These are phyloP conservation scores for Fragilaria crotonensis DNA, from an alignment of 108 stramenopile species.

Conservation along the genomic window DNA sequence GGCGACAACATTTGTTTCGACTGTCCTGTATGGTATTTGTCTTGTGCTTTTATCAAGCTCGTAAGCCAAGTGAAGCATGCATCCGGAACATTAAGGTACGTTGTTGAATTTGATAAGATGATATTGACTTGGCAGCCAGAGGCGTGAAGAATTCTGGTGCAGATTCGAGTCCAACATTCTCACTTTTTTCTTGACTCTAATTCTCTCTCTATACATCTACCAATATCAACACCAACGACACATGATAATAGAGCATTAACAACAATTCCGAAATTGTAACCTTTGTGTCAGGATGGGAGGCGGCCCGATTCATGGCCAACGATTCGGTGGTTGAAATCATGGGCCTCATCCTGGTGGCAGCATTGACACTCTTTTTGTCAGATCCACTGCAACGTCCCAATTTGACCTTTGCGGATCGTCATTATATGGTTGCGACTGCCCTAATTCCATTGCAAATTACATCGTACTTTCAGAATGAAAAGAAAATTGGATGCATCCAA, in stretches of 20 bases:
- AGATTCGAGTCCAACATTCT: no score
- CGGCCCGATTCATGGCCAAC: neutral
- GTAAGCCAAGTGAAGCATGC: neutral
- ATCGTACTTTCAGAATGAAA: neutral
- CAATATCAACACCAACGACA: neutral
- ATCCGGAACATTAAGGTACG: neutral
- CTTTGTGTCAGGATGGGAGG: neutral
- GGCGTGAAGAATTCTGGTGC: no score
- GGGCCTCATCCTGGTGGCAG: neutral
- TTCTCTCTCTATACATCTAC: neutral
- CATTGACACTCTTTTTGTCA: neutral
- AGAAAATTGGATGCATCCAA: neutral
- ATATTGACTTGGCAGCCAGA: neutral
- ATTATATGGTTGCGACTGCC: constrained; percentile 4
- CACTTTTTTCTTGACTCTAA: neutral
- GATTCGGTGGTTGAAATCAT: constrained; percentile 8
- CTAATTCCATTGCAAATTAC: constrained; percentile 5
- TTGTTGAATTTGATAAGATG: neutral
- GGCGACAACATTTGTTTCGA: constrained; percentile 9
- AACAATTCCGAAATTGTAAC: neutral
- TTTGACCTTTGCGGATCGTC: neutral
- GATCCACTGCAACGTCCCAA: no score
- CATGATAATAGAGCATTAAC: neutral
- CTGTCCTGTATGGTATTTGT: neutral
- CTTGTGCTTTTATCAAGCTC: neutral